Evolutionary conservation across 2,329 filamentous ascomycete species (phyloP), one percentile per base, ranked within the genome.

Genomic region (Pseudogymnoascus sp.): DNA sequence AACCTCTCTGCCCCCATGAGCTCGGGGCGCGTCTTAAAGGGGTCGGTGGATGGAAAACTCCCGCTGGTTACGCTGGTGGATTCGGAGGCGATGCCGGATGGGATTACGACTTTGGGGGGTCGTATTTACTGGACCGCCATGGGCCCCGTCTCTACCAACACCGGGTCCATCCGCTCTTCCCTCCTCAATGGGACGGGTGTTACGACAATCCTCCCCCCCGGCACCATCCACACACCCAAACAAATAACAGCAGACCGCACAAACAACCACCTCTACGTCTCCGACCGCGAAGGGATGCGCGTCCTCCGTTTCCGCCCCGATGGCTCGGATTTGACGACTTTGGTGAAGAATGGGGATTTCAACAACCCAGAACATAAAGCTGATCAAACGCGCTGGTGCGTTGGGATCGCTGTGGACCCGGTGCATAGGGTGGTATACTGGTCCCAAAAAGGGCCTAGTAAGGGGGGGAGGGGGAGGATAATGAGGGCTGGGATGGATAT

Each of bases 371-470:
- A 65, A 11, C 60, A 68, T 39, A 29, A 31, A 7, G 37, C 21
- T 0, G 64, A 71, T 61, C 61, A 69, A 23, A 34, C 57, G 6
- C 71, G 75, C 3, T 84, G 82, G 82, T 84, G 81, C 63, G 83
- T 86, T 7, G 84, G 84, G 1, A 76, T 87, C 40, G 71, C 79
- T 0, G 74, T 86, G 0, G 77, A 78, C 2, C 72, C 73, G 0
- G 64, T 71, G 0, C 71, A 73, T 0, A 76, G 77, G 12, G 75
- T 86, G 54, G 3, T 54, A 4, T 86, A 81, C 75, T 87, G 84
- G 84, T 83, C 80, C 0, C 83, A 86, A 61, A 86, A 86, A 68
- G 84, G 84, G 0, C 73, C 76, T 0, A 77, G 78, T 2, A 86
- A 86, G 70, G 77, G 75, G 0, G 73, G 71, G 1, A 69, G 77